Base-by-base conservation (phyloP, 2,329 filamentous ascomycete species). In the Monilinia laxa region DNA sequence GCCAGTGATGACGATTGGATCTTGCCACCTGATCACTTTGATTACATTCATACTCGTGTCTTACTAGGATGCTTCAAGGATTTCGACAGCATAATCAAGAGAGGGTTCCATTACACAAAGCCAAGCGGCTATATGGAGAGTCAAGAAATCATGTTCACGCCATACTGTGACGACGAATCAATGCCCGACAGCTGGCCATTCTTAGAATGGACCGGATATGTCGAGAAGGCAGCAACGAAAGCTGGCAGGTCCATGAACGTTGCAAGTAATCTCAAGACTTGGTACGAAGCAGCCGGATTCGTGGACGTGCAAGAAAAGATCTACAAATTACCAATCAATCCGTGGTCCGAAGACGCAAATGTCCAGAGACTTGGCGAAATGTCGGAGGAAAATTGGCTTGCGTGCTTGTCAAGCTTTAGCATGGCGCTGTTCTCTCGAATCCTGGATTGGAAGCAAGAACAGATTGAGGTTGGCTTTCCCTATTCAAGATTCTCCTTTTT, bases 21-120 rank as follows among this genome's bases (percentile, higher is more conserved):
- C 73, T 83, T 78, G 47, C 78, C 81, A 6, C 72, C 78, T 0
- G 71, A 78, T 55, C 78, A 80, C 64, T 86, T 87, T 69, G 86
- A 89, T 75, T 85, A 82, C 69, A 81, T 90, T 54, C 87, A 88
- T 73, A 80, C 83, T 1, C 82, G 84, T 10, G 53, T 73, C 5
- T 56, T 75, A 12, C 58, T 72, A 14, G 73, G 73, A 18, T 71
- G 67, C 57, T 74, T 75, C 38, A 57, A 54, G 2, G 70, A 73
- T 49, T 74, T 86, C 77, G 78, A 80, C n/a, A 76, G 80, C 20
- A 76, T 90, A 6, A 82, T 89, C 66, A 75, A 76, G 18, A 83
- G 85, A 67, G 83, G 82, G 2, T 87, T 77, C 69, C 64, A 68
- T 10, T 68, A 72, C 40, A 67, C 75, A 7, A 75, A 73, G 51